Base-by-base conservation (phyloP, 106 monocot genomes). In the Gastrodia elata region DNA sequence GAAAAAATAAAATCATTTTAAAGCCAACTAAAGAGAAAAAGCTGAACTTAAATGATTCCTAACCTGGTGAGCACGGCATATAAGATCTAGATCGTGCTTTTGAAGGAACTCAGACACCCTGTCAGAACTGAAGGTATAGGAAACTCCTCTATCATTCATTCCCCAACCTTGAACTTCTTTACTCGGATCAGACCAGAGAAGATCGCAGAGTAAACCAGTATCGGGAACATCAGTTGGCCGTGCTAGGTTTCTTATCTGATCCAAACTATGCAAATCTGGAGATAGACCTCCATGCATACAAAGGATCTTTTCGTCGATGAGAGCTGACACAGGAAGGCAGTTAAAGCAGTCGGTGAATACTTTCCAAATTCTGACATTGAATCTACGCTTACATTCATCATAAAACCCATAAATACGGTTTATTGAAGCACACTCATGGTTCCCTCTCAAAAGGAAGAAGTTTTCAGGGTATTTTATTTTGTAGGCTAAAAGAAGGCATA, bases 221-320 rank as follows among this genome's bases (percentile, higher is more conserved):
- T 80, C 82, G 14, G 86, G 86, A 7, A 86, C 82, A 73, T 83
- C 80, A 33, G 82, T 80, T 49, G 86, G 86, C 4, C 82, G 79
- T 38, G 71, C 9, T 41, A 82, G 15, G 41, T 71, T 58, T 37
- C 80, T 48, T 26, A 86, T 86, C 61, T 86, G 86, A 70, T 82
- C 82, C 67, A 86, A 61, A 73, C 56, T 77, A 41, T 74, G 39
- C 70, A 86, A 70, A 37, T 77, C 79, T 0, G 86, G 86, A 74
- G 86, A 86, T 65, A 86, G 77, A 18, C 86, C 86, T 20, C 82
- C 86, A 79, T 86, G 82, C 80, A 86, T 73, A 61, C 86, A 86
- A 5, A 86, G 68, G 35, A 86, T 82, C 67, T 83, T 86, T 42
- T 77, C 79, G 52, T 78, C 81, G 5, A 85, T 74, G 10, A 81